phyloP scores from a whole-genome alignment of 179 eudicot genomes.

The Carnegiea gigantea region DNA sequence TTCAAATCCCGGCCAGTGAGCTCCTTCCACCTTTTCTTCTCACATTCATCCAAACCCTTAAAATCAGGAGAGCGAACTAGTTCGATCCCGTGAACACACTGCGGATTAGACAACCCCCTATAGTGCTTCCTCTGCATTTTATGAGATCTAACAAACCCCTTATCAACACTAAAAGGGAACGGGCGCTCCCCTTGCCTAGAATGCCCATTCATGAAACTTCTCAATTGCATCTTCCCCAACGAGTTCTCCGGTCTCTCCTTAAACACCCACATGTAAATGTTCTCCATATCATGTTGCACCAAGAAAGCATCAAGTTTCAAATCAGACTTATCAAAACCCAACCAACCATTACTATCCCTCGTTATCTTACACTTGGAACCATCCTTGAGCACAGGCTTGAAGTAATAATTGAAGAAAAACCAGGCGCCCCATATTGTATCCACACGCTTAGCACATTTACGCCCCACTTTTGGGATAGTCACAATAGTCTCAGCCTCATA shows the following conservation, averaged over 20 bases:
- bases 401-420: slow-evolving; percentile 69
- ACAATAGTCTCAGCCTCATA: slow-evolving; percentile 49
- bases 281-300: slow-evolving; percentile 86
- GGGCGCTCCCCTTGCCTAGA: slow-evolving; percentile 79
- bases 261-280: slow-evolving; percentile 73
- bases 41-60: slow-evolving; percentile 52
- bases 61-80: slow-evolving; percentile 62
- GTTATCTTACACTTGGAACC: slow-evolving; percentile 48
- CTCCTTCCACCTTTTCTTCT: slow-evolving; percentile 71
- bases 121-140: slow-evolving; percentile 93
- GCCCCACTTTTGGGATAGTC: slow-evolving; percentile 53
- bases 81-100: slow-evolving; percentile 87
- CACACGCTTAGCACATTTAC: slow-evolving; percentile 61
- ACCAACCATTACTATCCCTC: slow-evolving; percentile 48
- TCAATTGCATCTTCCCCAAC: slow-evolving; percentile 65
- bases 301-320: slow-evolving; percentile 61
- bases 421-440: slow-evolving; percentile 79
- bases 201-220: slow-evolving; percentile 91
- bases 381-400: slow-evolving; percentile 61
- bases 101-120: slow-evolving; percentile 86
- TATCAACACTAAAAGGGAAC: slow-evolving; percentile 75
- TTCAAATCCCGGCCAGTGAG: slow-evolving; percentile 69
- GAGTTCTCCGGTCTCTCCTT: slow-evolving; percentile 72
- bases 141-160: slow-evolving; percentile 81
- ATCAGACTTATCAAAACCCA: slow-evolving; percentile 59